Percentiles rank a stretch among this genome's conserved stretches.
Evolutionary conservation across 805 yeast genomes (phyloP).

Genomic region (Kluyveromyces lactis): DNA sequence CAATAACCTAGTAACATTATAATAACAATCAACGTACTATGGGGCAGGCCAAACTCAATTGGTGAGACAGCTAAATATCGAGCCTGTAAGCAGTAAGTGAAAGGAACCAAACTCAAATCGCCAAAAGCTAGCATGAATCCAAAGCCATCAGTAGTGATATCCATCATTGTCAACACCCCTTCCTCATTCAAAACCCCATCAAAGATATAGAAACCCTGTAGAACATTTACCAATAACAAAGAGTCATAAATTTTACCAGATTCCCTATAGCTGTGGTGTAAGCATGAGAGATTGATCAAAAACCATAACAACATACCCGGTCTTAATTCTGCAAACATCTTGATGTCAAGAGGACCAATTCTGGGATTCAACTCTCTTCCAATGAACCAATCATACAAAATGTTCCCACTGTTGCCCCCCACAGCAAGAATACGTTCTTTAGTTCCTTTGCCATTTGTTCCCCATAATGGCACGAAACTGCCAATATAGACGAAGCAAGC

Average conservation of each 20-base stretch:
- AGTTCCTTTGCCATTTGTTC: slow-evolving; percentile 44
- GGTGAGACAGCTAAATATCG: slow-evolving; percentile 67
- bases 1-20: slow-evolving; percentile 60
- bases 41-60: slow-evolving; percentile 40
- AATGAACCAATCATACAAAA: slow-evolving; percentile 87
- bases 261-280: slow-evolving; percentile 68
- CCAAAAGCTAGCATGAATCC: slow-evolving; percentile 96
- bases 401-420: slow-evolving; percentile 78
- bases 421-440: slow-evolving; percentile 67
- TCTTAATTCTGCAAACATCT: slow-evolving; percentile 84
- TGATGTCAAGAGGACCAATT: slow-evolving; percentile 76
- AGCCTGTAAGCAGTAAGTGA: slow-evolving; percentile 80
- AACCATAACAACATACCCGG: slow-evolving; percentile 92
- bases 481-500: slow-evolving; percentile 56
- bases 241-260: slow-evolving; percentile 62
- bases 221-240: slow-evolving; percentile 51
- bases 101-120: slow-evolving; percentile 87
- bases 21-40: slow-evolving; percentile 33
- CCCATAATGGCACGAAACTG: slow-evolving; percentile 55
- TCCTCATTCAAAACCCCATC: slow-evolving; percentile 91
- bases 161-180: slow-evolving; percentile 90
- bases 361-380: slow-evolving; percentile 96
- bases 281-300: slow-evolving; percentile 64
- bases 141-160: slow-evolving; percentile 91
- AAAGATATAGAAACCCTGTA: slow-evolving; percentile 76